Percentiles rank a stretch among this genome's conserved stretches.
These are phyloP conservation scores for Omphalea diandra DNA, from an alignment of 441 rosid genomes.

Conservation along the genomic window DNA sequence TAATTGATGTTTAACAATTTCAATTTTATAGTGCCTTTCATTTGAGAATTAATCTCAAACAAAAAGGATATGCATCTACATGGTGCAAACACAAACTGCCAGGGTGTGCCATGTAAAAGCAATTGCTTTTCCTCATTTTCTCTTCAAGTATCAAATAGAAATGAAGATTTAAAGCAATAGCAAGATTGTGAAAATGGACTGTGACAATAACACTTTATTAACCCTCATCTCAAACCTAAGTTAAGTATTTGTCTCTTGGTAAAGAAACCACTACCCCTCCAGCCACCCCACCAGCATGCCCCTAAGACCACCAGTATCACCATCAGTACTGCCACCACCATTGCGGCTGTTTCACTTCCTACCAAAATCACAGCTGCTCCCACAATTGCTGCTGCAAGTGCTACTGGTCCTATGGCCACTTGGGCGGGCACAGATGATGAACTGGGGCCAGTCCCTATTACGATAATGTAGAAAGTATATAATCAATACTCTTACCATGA, in stretches of 20 bases:
- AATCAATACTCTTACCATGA: slow-evolving; percentile 27
- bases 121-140: not conserved
- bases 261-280: slow-evolving; percentile 71
- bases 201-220: slow-evolving; percentile 23
- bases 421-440: slow-evolving; percentile 77
- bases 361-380: slow-evolving; percentile 72
- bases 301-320: slow-evolving; percentile 77
- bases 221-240: slow-evolving; percentile 55
- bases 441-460: slow-evolving; percentile 90
- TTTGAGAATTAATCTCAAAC: not conserved
- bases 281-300: slow-evolving; percentile 78
- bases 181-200: slow-evolving; percentile 11
- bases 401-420: slow-evolving; percentile 70
- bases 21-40: not conserved
- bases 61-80: not conserved
- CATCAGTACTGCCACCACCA: slow-evolving; percentile 65
- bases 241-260: slow-evolving; percentile 51
- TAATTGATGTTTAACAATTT: not conserved
- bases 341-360: slow-evolving; percentile 57
- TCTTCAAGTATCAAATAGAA: not conserved
- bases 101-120: not conserved
- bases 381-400: slow-evolving; percentile 73
- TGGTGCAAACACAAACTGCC: not conserved
- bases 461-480: slow-evolving; percentile 53
- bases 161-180: not conserved